Conservation (phyloP, 1,284 basidiomycete genomes). For the Trametes sp. region DNA sequence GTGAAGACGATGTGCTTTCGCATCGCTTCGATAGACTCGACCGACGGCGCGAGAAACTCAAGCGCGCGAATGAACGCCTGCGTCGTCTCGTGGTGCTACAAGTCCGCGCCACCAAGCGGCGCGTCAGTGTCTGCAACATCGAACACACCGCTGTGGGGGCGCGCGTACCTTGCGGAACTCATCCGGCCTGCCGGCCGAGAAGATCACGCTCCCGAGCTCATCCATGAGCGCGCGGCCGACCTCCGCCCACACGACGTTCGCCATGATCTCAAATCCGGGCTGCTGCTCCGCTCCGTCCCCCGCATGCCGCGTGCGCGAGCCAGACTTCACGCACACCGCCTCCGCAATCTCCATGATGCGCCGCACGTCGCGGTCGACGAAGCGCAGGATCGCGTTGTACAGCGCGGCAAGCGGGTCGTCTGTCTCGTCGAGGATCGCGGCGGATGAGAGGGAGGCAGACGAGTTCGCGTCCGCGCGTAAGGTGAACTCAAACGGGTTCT, state of each 20-base stretch:
- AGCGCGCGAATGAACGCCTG: conserved; percentile 87
- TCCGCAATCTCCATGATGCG: conserved; percentile 82
- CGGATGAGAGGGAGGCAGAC: conserved; percentile 27
- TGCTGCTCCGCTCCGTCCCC: conserved; percentile 30
- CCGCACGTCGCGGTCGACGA: conserved; percentile 75
- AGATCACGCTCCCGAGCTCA: conserved; percentile 84
- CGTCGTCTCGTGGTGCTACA: conserved; percentile 83
- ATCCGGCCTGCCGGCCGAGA: conserved; percentile 89
- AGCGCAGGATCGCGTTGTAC: conserved; percentile 86
- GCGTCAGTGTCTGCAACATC: not conserved
- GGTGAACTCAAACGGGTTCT: conserved; percentile 50
- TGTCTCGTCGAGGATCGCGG: conserved; percentile 66
- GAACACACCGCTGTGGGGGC: not conserved
- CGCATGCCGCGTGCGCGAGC: conserved; percentile 33
- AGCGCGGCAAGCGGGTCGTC: conserved; percentile 74
- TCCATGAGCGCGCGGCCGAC: conserved; percentile 82
- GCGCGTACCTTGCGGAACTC: conserved; percentile 84
- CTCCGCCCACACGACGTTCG: conserved; percentile 90
- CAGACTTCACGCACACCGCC: conserved; percentile 60
- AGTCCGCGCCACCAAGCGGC: no score
- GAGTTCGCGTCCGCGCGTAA: conserved; percentile 30
- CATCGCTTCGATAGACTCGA: conserved; percentile 73
- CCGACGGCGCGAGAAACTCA: conserved; percentile 83
- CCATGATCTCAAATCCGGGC: conserved; percentile 80
- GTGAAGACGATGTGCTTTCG: conserved; percentile 74